Evolutionary conservation across 805 yeast species (phyloP).

Genomic region (Blastobotrys americana): DNA sequence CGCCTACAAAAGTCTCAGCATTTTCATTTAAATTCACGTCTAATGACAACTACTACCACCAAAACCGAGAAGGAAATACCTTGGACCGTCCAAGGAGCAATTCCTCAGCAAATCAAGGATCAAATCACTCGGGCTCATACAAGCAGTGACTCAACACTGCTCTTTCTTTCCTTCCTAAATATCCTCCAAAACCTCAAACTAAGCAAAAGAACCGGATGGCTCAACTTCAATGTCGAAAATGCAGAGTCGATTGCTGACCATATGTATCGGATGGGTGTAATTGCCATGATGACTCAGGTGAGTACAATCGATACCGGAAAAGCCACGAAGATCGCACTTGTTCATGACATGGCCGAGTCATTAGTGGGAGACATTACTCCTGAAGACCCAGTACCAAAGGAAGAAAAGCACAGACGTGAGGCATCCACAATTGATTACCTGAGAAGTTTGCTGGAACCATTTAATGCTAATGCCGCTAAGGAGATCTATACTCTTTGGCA

Average conservation of each 20-base stretch:
- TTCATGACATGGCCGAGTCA: conserved; percentile 92
- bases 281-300: conserved; percentile 58
- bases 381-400: conserved; percentile 59
- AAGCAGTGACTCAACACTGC: conserved; percentile 12
- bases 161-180: conserved; percentile 47
- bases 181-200: conserved; percentile 65
- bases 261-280: conserved; percentile 88
- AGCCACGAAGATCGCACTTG: conserved; percentile 78
- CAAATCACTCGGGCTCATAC: conserved; percentile 27
- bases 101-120: conserved; percentile 41
- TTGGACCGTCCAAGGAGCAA: conserved; percentile 51
- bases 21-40: no score
- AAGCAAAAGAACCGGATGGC: conserved; percentile 91
- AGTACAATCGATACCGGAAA: conserved; percentile 50
- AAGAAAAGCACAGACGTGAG: conserved; percentile 82
- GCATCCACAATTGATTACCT: conserved; percentile 62
- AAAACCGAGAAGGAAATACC: no score
- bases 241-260: conserved; percentile 76
- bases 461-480: conserved; percentile 52
- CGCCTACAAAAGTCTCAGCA: no score
- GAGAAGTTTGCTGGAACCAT: conserved; percentile 51
- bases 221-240: conserved; percentile 39
- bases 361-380: conserved; percentile 95
- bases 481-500: conserved; percentile 71
- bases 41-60: no score